Evolutionary conservation across 768 basidiomycete species (phyloP), one percentile per base, ranked within the genome.

Genomic region (Tulasnella sp.): DNA sequence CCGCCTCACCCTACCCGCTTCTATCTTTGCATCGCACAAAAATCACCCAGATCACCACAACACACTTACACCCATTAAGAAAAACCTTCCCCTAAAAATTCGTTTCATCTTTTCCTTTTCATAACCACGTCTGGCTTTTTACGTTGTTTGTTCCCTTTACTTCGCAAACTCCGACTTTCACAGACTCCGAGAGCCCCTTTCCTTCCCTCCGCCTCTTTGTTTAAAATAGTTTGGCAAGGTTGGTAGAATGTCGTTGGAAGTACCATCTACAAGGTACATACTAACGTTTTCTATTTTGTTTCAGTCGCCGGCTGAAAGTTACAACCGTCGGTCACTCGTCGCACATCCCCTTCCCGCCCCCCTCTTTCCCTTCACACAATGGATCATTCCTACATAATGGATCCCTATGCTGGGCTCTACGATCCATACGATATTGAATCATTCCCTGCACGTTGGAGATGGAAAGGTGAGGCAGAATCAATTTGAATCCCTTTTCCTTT

Each of bases 401-500:
- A 54, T 54, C 52, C 19, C 19, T 54, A 54, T 25, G 22, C 15
- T 8, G 15, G 22, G 52, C 22, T 17, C 22, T 14, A 69, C 2
- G 31, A 69, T 39, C 9, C 22, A 6, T 69, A 31, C 31, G 17
- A 31, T n/a, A 22, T 19, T 15, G 45, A 49, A 49, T 25, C 52
- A 15, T 36, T 73, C 9, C 72, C 72, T 36, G 52, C 72, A n/a
- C 72, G 72, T 25, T 73, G 72, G 72, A 15, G 72, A 58, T 73
- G 72, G 72, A 73, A 73, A 73, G 72, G 72, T 73, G 52, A 36
- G 67, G 34, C 45, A 45, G 19, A 40, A 71, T 49, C 72, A 17
- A 29, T 52, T 73, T 73, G 40, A 25, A 52, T 36, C 72, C 36
- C 52, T 52, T 73, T 58, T 22, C 45, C 42, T 40, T 15, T 74